Evolutionary conservation across 2,329 filamentous ascomycete genomes (phyloP).

Genomic region (Aspergillus neoniger): DNA sequence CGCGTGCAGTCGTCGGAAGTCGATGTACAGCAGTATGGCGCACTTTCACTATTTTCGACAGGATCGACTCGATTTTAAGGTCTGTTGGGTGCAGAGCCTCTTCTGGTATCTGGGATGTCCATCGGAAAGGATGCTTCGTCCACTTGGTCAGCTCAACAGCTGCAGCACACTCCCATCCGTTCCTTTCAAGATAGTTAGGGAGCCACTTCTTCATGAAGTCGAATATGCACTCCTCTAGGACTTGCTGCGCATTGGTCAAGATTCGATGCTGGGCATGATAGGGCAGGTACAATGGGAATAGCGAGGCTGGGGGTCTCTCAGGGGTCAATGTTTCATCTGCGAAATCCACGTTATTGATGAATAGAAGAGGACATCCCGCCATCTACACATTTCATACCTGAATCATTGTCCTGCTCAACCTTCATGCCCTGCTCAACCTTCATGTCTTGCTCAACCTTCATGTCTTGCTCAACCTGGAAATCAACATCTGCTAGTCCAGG

Average conservation of each 20-base stretch:
- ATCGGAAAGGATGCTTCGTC: background rate
- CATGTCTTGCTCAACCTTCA: background rate
- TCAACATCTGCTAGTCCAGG: background rate
- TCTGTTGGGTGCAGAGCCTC: background rate
- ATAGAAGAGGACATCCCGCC: no score
- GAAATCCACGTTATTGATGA: no score
- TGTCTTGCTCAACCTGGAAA: no score
- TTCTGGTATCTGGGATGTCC: background rate
- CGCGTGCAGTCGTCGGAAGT: background rate
- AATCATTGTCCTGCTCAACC: background rate
- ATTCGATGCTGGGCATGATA: constrained; percentile 9
- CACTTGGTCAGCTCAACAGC: constrained; percentile 10
- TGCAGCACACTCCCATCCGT: constrained; percentile 4
- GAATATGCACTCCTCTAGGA: constrained; percentile 9
- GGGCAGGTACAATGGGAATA: background rate
- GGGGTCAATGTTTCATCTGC: background rate
- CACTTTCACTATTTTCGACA: background rate
- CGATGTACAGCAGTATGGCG: constrained; percentile 11
- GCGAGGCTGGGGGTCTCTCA: background rate
- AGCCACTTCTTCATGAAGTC: background rate
- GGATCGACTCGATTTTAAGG: background rate
- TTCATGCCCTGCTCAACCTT: no score
- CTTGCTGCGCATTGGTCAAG: background rate
- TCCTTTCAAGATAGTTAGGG: background rate
- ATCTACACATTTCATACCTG: background rate